Evolutionary conservation across 495 filamentous ascomycete genomes (phyloP).

Genomic region (Neurospora sp.): DNA sequence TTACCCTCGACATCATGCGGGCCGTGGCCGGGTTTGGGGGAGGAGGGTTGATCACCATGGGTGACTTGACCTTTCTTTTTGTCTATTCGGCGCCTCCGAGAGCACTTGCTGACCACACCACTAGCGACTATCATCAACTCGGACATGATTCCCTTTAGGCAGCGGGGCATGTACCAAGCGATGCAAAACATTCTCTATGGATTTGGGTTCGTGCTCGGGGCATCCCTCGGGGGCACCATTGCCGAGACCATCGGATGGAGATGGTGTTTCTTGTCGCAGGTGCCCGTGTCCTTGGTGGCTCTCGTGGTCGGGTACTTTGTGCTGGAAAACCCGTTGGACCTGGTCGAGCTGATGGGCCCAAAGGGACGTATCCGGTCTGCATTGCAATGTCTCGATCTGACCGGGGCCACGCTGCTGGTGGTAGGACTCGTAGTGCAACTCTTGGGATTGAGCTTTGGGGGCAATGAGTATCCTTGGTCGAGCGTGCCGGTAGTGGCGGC

Average conservation of each 20-base stretch:
- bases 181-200: too few relatives aligned
- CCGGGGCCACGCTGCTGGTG: slow-evolving; percentile 43
- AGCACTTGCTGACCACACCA: slow-evolving; percentile 2
- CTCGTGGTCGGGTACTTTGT: slow-evolving; percentile 46
- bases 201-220: too few relatives aligned
- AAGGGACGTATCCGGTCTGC: slow-evolving; percentile 24
- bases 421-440: slow-evolving; percentile 46
- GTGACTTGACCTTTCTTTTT: slow-evolving; percentile 20
- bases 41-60: slow-evolving; percentile 52
- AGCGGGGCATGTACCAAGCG: too few relatives aligned
- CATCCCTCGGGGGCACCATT: too few relatives aligned
- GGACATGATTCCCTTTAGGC: too few relatives aligned
- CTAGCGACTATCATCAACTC: too few relatives aligned
- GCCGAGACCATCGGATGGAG: too few relatives aligned
- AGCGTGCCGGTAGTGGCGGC: slow-evolving; percentile 39
- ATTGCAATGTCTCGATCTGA: slow-evolving; percentile 47
- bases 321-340: slow-evolving; percentile 29
- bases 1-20: slow-evolving; percentile 33
- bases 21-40: slow-evolving; percentile 48
- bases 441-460: slow-evolving; percentile 48
- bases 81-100: too few relatives aligned
- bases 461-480: slow-evolving; percentile 51
- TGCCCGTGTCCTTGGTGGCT: slow-evolving; percentile 43
- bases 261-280: slow-evolving; percentile 36
- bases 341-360: slow-evolving; percentile 6